Percentiles rank a stretch among this genome's conserved stretches.
Conservation (phyloP, 1,284 basidiomycete species). For the Ganoderma sinense region DNA sequence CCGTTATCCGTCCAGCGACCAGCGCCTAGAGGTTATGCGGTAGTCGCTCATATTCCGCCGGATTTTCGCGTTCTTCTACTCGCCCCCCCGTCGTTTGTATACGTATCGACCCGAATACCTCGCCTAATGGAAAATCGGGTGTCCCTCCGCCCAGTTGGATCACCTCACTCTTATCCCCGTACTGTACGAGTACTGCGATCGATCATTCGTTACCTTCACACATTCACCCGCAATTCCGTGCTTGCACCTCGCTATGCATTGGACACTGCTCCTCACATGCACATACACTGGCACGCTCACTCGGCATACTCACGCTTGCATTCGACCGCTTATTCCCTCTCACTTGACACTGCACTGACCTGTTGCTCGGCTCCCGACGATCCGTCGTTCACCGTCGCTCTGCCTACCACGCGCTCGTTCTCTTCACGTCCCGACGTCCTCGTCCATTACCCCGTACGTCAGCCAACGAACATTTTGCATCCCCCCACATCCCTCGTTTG, state of each 20-base stretch:
- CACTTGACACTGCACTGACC: slow-evolving; percentile 1
- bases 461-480: slow-evolving; percentile 3
- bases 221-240: neutral
- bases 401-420: neutral
- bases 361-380: neutral
- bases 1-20: slow-evolving; percentile 79
- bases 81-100: slow-evolving; percentile 6
- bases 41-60: slow-evolving; percentile 37
- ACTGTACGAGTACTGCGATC: slow-evolving; percentile 1
- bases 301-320: slow-evolving; percentile 6
- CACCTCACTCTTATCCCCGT: neutral
- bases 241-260: neutral
- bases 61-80: slow-evolving; percentile 9
- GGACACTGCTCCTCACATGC: neutral
- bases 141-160: neutral
- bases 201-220: neutral
- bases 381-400: slow-evolving; percentile 9
- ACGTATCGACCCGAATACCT: slow-evolving; percentile 18
- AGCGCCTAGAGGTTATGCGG: slow-evolving; percentile 59
- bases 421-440: slow-evolving; percentile 2
- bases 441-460: neutral
- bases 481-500: neutral
- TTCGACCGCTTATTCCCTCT: neutral
- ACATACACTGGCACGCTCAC: neutral
- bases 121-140: slow-evolving; percentile 24